Percentiles rank a stretch among this genome's conserved stretches.
These are phyloP conservation scores for Theobroma grandiflorum DNA, from an alignment of 441 rosid species.

Conservation along the genomic window DNA sequence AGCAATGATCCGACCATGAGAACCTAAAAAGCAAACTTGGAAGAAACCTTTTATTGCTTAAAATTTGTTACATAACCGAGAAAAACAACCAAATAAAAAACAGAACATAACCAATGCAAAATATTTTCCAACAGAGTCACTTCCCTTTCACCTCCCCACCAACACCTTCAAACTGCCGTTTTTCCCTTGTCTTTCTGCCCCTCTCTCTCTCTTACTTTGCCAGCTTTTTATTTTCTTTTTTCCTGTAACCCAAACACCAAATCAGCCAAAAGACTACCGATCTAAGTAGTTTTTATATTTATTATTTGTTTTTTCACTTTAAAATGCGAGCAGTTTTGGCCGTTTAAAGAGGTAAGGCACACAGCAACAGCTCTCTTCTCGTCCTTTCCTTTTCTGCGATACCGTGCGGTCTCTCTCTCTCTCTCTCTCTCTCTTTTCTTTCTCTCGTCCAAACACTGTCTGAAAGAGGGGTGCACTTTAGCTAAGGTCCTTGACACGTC, in stretches of 20 bases:
- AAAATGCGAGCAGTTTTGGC: conserved; percentile 17
- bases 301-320: background rate
- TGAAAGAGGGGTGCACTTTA: conserved; percentile 13
- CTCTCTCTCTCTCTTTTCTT: background rate
- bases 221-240: conserved; percentile 31
- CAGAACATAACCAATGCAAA: background rate
- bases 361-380: background rate
- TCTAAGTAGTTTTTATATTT: background rate
- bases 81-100: background rate
- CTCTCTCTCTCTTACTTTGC: background rate
- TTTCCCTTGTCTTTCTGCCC: conserved; percentile 3
- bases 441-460: background rate
- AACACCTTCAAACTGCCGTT: conserved; percentile 25
- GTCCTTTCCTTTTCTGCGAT: conserved; percentile 31
- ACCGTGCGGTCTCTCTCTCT: background rate
- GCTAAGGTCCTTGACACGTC: background rate
- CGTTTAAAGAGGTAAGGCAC: conserved; percentile 11
- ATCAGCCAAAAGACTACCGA: conserved; percentile 28
- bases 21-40: too few species aligned
- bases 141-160: conserved; percentile 23
- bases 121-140: conserved; percentile 5
- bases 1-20: too few species aligned
- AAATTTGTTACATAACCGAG: too few species aligned
- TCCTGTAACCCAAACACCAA: conserved; percentile 35
- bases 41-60: too few species aligned